phyloP scores from a whole-genome alignment of 2,329 filamentous ascomycete species.

The Helotiales sp. region DNA sequence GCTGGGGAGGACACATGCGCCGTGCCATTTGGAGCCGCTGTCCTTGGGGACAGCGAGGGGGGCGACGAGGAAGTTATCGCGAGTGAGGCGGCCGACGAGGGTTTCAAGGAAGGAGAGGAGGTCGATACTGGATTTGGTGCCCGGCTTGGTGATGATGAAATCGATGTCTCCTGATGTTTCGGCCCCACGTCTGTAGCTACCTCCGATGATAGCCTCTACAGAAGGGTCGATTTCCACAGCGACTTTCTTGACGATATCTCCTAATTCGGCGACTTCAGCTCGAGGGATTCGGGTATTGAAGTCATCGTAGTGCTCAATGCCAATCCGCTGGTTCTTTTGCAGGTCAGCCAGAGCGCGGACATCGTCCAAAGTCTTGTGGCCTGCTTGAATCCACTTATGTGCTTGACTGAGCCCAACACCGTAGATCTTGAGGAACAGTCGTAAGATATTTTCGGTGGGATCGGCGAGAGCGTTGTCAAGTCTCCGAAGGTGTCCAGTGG shows the following conservation, averaged over 20 bases:
- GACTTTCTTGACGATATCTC: constrained; percentile 62
- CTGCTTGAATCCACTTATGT: constrained; percentile 75
- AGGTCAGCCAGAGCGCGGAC: constrained; percentile 65
- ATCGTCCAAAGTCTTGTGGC: constrained; percentile 76
- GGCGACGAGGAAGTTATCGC: constrained; percentile 69
- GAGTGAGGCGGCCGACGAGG: constrained; percentile 67
- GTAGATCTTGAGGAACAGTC: constrained; percentile 78
- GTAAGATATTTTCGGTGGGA: constrained; percentile 66
- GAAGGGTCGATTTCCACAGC: constrained; percentile 64
- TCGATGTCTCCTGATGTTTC: constrained; percentile 81
- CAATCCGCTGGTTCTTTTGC: constrained; percentile 72
- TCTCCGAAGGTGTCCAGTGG: constrained; percentile 71
- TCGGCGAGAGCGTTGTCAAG: constrained; percentile 74
- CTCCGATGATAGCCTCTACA: constrained; percentile 76
- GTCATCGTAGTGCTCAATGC: constrained; percentile 80
- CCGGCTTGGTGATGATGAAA: constrained; percentile 75
- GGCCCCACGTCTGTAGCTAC: constrained; percentile 84
- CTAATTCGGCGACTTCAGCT: constrained; percentile 73
- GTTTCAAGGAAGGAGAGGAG: constrained; percentile 65
- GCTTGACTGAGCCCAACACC: constrained; percentile 75
- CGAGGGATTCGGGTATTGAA: constrained; percentile 81
- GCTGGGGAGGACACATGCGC: constrained; percentile 73
- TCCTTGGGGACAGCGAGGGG: constrained; percentile 63
- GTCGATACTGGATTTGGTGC: constrained; percentile 57
- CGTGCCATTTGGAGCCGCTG: constrained; percentile 78